Evolutionary conservation across 106 monocot genomes (phyloP), one percentile per base, ranked within the genome.

Genomic region (Ottelia alismoides): DNA sequence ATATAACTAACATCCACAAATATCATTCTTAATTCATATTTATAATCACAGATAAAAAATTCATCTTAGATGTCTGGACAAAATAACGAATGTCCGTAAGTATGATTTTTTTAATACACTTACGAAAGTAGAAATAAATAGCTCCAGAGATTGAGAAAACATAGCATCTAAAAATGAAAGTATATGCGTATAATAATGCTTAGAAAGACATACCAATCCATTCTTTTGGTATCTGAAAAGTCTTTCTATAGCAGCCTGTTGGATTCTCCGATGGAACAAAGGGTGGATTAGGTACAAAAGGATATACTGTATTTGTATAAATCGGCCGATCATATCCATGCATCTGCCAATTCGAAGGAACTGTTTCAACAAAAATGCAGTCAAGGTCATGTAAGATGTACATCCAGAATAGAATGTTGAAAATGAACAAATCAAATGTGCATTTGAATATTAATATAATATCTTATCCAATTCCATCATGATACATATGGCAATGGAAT

Each of bases 341-440:
- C 98, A 86, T 86, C 67, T 98, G 98, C 98, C 98, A 98, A 53
- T 98, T 98, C 29, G 98, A 98, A 51, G 98, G 98, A 72, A 98
- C 98, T 98, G 85, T 31, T 45, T 27, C 35, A 72, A 63, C 4
- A 60, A 74, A 60, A 35, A 26, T 47, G n/a, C n/a, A n/a, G n/a
- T n/a, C n/a, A n/a, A n/a, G n/a, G n/a, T n/a, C n/a, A n/a, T n/a
- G n/a, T n/a, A n/a, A n/a, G n/a, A n/a, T n/a, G n/a, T n/a, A n/a
- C n/a, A n/a, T n/a, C n/a, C n/a, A n/a, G n/a, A n/a, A n/a, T n/a
- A n/a, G n/a, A n/a, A n/a, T n/a, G n/a, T n/a, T n/a, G n/a, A n/a
- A n/a, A n/a, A n/a, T n/a, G n/a, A n/a, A n/a, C n/a, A n/a, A n/a
- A n/a, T n/a, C n/a, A n/a, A n/a, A n/a, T n/a, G n/a, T n/a, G n/a